Evolutionary conservation across 352 stramenopile species (phyloP).

Genomic region (Pythium phragmiticola): DNA sequence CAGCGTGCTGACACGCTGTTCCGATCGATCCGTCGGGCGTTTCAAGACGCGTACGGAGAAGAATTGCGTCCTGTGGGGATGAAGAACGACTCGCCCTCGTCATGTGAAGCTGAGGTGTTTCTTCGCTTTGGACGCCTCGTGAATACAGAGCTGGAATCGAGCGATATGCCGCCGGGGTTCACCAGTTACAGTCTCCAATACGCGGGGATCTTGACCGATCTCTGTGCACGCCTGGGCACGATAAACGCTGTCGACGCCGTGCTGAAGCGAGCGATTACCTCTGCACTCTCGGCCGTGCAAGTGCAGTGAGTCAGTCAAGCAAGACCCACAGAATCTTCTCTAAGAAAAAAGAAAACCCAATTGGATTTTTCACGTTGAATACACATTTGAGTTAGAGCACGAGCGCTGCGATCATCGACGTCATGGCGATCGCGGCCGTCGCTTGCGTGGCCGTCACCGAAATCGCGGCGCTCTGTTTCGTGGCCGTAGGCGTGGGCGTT

Average conservation of each 20-base stretch:
- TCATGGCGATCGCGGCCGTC: background rate
- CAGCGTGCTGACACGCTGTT: conserved; percentile 40
- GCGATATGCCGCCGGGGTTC: conserved; percentile 37
- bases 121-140: conserved; percentile 16
- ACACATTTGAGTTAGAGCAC: background rate
- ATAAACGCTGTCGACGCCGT: conserved; percentile 4
- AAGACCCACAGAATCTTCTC: background rate
- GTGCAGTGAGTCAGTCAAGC: background rate
- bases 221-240: conserved; percentile 8
- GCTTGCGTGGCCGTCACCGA: background rate
- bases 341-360: background rate
- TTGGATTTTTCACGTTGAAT: background rate
- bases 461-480: conserved; percentile 61
- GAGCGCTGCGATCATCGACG: background rate
- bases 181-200: conserved; percentile 79
- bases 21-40: background rate
- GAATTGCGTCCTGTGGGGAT: conserved; percentile 9
- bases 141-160: background rate
- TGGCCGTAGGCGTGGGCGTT: conserved; percentile 28
- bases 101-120: conserved; percentile 22
- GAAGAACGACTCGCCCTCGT: background rate
- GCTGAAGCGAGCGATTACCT: background rate
- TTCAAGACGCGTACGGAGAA: background rate
- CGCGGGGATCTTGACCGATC: conserved; percentile 19
- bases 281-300: background rate